Evolutionary conservation across 805 yeast species (phyloP), one percentile per base, ranked within the genome.

Genomic region (Teunomyces lycoperdinae): DNA sequence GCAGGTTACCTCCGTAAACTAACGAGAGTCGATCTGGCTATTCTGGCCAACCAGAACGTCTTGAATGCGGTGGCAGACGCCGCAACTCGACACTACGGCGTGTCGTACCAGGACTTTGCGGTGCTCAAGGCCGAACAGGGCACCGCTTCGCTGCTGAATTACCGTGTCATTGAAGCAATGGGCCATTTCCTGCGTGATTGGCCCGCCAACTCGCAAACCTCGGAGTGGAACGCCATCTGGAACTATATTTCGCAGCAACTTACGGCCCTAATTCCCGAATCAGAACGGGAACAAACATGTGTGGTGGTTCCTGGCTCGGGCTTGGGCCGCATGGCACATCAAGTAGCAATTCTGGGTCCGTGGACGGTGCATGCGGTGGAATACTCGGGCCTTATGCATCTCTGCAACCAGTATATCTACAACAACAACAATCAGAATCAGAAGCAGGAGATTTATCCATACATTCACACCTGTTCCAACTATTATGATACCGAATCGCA

Each of bases 271-370:
- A 63, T 68, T 52, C 64, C 55, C 5, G 50, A 41, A n/a, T 48
- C 52, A 6, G 63, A 67, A 28, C 57, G 66, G 33, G 13, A 48
- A 0, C 66, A 68, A 5, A 79, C 87, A 0, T 65, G 79, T 9
- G 74, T 89, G 0, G 66, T 91, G 3, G 79, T 88, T 1, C 97
- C 98, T 0, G 98, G 98, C 0, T 80, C 94, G 1, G 98, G 98
- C 0, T 70, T 87, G 24, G 96, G 96, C 0, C 71, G 89, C 53
- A 68, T 89, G 0, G 84, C 96, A 1, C 83, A 83, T 59, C 88
- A 83, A 50, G 50, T 89, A 24, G 71, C 82, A 1, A 9, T 11
- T 3, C 14, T 58, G 48, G 58, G 52, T 2, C 41, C 41, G 2
- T n/a, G 29, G 0, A 58, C 71, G 3, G 90, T 89, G 0, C 85